Evolutionary conservation across 2,329 filamentous ascomycete species (phyloP).

Genomic region (Periconia sp.): DNA sequence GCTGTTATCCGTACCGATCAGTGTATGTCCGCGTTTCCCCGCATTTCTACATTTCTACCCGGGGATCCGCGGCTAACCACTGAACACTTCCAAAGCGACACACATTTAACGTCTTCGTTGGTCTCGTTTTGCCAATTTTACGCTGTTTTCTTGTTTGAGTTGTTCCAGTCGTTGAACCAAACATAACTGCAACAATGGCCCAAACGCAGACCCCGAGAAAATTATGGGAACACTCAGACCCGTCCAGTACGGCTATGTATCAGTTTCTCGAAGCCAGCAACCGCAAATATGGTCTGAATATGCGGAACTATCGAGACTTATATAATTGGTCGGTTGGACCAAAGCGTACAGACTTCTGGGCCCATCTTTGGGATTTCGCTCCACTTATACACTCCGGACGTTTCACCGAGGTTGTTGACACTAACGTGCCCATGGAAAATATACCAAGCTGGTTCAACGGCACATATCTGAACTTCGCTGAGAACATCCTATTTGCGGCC

Average conservation of each 20-base stretch:
- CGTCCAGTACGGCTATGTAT: conserved; percentile 48
- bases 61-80: neutral
- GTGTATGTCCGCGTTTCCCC: neutral
- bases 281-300: conserved; percentile 54
- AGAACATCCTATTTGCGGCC: conserved; percentile 72
- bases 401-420: conserved; percentile 62
- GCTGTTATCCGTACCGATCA: neutral
- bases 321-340: conserved; percentile 67
- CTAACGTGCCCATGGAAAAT: conserved; percentile 67
- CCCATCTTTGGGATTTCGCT: conserved; percentile 32
- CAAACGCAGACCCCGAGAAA: conserved; percentile 43
- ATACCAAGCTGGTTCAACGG: conserved; percentile 79
- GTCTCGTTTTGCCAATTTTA: too few species aligned
- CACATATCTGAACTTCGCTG: conserved; percentile 73
- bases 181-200: conserved; percentile 1
- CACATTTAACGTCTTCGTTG: too few species aligned
- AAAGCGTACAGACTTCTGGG: conserved; percentile 53
- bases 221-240: conserved; percentile 50
- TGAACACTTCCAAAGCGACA: too few species aligned
- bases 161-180: too few species aligned
- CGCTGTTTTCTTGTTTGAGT: too few species aligned
- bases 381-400: conserved; percentile 33
- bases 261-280: conserved; percentile 62
- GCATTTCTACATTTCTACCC: neutral
- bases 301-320: conserved; percentile 71